Evolutionary conservation across 2,329 filamentous ascomycete species (phyloP), one percentile per base, ranked within the genome.

Genomic region (Metarhizium humberi): DNA sequence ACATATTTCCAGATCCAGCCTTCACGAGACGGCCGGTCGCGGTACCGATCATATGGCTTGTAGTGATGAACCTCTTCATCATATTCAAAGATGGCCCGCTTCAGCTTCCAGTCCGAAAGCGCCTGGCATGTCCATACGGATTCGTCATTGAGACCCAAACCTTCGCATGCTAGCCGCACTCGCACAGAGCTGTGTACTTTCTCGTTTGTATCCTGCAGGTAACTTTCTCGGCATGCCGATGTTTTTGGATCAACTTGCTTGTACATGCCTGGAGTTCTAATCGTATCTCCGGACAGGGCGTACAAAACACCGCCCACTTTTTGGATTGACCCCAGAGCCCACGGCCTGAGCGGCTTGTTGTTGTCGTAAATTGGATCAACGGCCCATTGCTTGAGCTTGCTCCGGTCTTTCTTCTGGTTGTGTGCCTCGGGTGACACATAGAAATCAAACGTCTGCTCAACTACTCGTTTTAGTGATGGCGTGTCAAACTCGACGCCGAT

Each of bases 1-100:
- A 66, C 63, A 50, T 79, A 83, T 62, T 78, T 74, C 79, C 79
- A 83, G 2, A 78, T 67, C 79, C 79, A 83, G 42, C 75, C 69
- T 1, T 65, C 64, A 30, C 54, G 54, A 14, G 36, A 40, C 11
- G 46, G n/a, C 34, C 46, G 18, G 8, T 53, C 51, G 8, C 46
- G 46, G 32, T 68, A 61, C 7, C 64, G 59, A 38, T 61, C 65
- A 3, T 64, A 62, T 3, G 64, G 60, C 6, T 61, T 61, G 16
- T 60, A 56, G 3, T 61, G 61, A 13, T 61, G 59, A 7, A 59
- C 38, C 14, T 55, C 51, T 8, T 53, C 45, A 16, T 51, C 46
- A 30, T 14, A 18, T 42, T 53, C 50, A 42, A 54, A 38, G 1
- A 51, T 43, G 29, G 69, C 71, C 16, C 67, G 70, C 56, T 66